A percentile compares a stretch with the other conserved stretches of the same genome.
Evolutionary conservation across 306 rosid species (phyloP).

Genomic region (Biancaea sappan): DNA sequence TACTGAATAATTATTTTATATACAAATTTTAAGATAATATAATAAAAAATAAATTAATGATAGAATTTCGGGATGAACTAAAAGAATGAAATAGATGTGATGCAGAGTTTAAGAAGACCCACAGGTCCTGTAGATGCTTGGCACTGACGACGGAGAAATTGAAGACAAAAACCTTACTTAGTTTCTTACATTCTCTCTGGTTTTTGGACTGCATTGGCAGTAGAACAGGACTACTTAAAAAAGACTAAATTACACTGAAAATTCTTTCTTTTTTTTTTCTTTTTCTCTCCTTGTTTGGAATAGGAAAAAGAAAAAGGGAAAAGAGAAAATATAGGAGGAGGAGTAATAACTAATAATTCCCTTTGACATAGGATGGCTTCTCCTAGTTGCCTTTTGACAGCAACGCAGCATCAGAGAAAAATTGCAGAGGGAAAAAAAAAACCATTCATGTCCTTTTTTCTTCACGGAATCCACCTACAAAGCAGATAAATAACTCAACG

Average conservation of each 20-base stretch:
- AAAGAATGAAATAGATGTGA: neutral
- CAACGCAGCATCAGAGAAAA: constrained; percentile 35
- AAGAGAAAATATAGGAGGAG: constrained; percentile 18
- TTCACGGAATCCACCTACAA: constrained; percentile 52
- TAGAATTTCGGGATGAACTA: neutral
- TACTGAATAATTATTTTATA: too few relatives aligned
- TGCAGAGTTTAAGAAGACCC: constrained; percentile 15
- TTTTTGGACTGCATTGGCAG: constrained; percentile 67
- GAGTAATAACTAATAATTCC: too few relatives aligned
- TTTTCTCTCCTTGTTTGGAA: too few relatives aligned
- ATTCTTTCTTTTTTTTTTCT: constrained; percentile 8
- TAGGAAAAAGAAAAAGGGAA: neutral
- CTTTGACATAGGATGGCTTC: constrained; percentile 42
- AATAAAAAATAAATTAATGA: too few relatives aligned
- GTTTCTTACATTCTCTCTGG: constrained; percentile 39
- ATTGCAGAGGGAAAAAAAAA: constrained; percentile 4
- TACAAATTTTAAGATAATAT: too few relatives aligned
- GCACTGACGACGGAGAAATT: constrained; percentile 34
- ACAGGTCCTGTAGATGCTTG: neutral
- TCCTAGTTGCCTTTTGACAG: constrained; percentile 29
- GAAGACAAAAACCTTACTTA: constrained; percentile 36
- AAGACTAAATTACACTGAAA: constrained; percentile 22
- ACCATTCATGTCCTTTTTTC: constrained; percentile 47
- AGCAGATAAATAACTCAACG: constrained; percentile 23
- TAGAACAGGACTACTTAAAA: constrained; percentile 28